phyloP scores from a whole-genome alignment of 768 basidiomycete genomes.

The Hortiboletus campestris region DNA sequence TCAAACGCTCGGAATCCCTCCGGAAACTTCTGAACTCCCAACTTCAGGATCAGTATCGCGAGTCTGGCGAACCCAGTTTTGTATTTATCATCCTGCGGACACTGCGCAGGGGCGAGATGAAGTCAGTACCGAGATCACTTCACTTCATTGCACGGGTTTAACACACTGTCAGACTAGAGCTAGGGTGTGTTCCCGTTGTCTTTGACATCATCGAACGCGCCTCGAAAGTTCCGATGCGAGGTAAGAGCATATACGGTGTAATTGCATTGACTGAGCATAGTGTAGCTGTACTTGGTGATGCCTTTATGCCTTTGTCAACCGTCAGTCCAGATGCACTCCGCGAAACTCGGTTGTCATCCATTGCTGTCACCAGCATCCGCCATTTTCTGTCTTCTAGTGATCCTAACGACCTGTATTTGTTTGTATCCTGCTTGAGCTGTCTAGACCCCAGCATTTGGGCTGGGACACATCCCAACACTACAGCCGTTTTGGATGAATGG shows the following conservation, averaged over 20 bases:
- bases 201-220: slow-evolving; percentile 26
- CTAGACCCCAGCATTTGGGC: slow-evolving; percentile 66
- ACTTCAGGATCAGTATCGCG: slow-evolving; percentile 12
- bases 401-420: slow-evolving; percentile 62
- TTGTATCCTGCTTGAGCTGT: slow-evolving; percentile 61
- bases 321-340: slow-evolving; percentile 19
- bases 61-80: slow-evolving; percentile 2
- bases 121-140: slow-evolving; percentile 13
- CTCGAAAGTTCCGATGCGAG: slow-evolving; percentile 23
- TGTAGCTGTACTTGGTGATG: slow-evolving; percentile 33
- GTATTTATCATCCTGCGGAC: slow-evolving; percentile 20
- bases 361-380: slow-evolving; percentile 48
- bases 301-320: slow-evolving; percentile 33
- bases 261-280: slow-evolving; percentile 15
- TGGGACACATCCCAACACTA: slow-evolving; percentile 50
- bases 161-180: slow-evolving; percentile 22
- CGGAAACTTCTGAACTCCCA: slow-evolving; percentile 23
- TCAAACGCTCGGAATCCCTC: slow-evolving; percentile 24
- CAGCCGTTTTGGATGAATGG: slow-evolving; percentile 60
- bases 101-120: slow-evolving; percentile 23
- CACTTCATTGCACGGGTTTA: neutral
- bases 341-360: slow-evolving; percentile 14
- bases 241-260: slow-evolving; percentile 15
- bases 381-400: slow-evolving; percentile 56
- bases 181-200: slow-evolving; percentile 17